Base-by-base conservation (phyloP, 169 alveolate genomes). In the Plasmodium malariae region DNA sequence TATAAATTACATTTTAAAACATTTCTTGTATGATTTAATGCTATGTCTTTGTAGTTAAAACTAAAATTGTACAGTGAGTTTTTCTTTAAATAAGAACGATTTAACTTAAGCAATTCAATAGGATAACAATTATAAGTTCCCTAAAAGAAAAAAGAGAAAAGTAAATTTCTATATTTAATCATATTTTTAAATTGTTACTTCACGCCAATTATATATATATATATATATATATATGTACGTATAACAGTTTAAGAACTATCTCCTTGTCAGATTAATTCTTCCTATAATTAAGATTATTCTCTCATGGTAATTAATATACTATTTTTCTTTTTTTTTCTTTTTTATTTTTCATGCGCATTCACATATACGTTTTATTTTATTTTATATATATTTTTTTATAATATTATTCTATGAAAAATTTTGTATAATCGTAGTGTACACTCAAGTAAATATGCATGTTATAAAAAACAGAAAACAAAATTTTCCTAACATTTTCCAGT, bases 81-180 rank as follows among this genome's bases (percentile, higher is more conserved):
- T 45, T 60, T 86, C 62, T 86, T 86, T 63, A 86, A 37, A 54
- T 69, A 86, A 26, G 74, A 43, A 37, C 78, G 74, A 40, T 86
- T 86, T 40, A 70, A 48, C 69, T 62, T 86, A 1, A 86, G 74
- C 62, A 86, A 14, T 34, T 86, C 65, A 17, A 86, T 11, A 17
- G 92, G 92, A 72, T 86, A 86, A 63, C 86, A 86, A 59, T 86
- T 69, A 65, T 86, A 71, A 37, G 92, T 86, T 40, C 92, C 92
- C 89, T 78, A 68, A 43, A 45, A 78, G 40, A 45, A 37, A 55
- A 45, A 49, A 78, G 30, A 45, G 28, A 9, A 32, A 40, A 17
- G 11, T 11, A 24, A 62, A 24, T 43, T 36, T 43, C 55, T 1
- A 43, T 71, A 28, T 11, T n/a, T 17, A 70, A 34, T 9, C 24